phyloP scores from a whole-genome alignment of 2,329 filamentous ascomycete genomes.

The Colletotrichum simmondsii region DNA sequence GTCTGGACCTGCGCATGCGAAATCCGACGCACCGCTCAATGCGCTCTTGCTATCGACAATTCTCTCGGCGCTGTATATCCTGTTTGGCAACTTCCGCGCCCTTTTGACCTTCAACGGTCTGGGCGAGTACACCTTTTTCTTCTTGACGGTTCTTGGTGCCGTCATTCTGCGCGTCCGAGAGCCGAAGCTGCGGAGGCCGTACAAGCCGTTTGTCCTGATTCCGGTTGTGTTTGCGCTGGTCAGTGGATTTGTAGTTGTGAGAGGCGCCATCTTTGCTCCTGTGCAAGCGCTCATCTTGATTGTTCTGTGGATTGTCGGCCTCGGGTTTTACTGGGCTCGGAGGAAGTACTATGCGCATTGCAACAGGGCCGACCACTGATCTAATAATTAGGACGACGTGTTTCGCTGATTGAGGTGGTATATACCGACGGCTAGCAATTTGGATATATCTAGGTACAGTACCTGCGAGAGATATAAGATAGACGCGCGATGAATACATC shows the following conservation, averaged over 20 bases:
- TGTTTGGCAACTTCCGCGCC: constrained; percentile 69
- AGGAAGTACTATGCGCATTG: constrained; percentile 10
- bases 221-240: constrained; percentile 66
- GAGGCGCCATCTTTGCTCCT: constrained; percentile 69
- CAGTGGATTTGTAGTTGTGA: constrained; percentile 68
- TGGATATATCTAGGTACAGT: neutral
- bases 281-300: constrained; percentile 63
- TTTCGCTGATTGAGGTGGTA: too few species aligned
- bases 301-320: constrained; percentile 60
- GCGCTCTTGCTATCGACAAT: constrained; percentile 61
- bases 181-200: constrained; percentile 64
- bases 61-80: constrained; percentile 66
- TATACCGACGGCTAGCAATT: neutral
- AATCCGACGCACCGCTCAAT: constrained; percentile 64
- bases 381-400: too few species aligned
- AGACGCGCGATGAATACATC: too few species aligned
- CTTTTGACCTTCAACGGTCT: constrained; percentile 70
- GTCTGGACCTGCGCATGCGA: constrained; percentile 8
- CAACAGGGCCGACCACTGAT: neutral
- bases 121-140: constrained; percentile 73
- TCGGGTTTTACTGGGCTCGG: constrained; percentile 51
- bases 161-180: constrained; percentile 67
- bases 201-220: constrained; percentile 62
- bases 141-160: constrained; percentile 69
- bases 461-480: too few species aligned